Evolutionary conservation across 2,329 filamentous ascomycete species (phyloP).

Genomic region (Apiospora sp.): DNA sequence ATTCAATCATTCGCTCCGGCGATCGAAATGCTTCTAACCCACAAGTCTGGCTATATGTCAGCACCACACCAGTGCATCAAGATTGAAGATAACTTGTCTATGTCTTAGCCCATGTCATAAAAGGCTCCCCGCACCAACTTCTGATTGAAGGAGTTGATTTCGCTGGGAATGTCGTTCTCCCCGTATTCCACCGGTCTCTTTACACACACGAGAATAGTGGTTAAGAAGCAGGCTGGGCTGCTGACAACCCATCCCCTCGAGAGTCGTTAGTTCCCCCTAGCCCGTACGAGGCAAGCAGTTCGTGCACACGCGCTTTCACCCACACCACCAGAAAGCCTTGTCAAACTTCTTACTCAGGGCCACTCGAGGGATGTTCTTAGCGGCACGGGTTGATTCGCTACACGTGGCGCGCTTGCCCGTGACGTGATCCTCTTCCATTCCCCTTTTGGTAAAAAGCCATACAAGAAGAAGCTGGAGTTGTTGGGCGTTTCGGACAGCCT

Average conservation of each 20-base stretch:
- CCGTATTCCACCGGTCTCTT: background rate
- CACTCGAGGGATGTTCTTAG: background rate
- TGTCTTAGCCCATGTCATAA: too few species aligned
- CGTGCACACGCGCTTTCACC: background rate
- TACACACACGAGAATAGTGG: background rate
- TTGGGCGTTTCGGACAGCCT: background rate
- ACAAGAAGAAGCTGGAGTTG: background rate
- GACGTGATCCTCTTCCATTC: background rate
- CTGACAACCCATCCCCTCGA: background rate
- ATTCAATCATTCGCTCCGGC: too few species aligned
- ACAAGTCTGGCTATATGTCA: too few species aligned
- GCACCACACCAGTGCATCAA: too few species aligned
- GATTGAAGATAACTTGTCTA: too few species aligned
- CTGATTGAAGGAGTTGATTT: too few species aligned
- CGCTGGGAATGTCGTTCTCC: background rate
- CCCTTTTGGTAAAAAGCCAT: background rate
- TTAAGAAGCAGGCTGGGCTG: background rate
- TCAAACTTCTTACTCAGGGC: slow-evolving; percentile 5
- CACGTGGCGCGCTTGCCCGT: background rate
- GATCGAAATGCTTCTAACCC: too few species aligned
- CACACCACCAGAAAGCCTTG: background rate
- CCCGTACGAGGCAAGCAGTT: background rate
- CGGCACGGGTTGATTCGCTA: background rate
- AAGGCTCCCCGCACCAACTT: too few species aligned
- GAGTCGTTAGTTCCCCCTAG: background rate